Evolutionary conservation across 305 asterid species (phyloP).

Genomic region (Fraxinus paxiana): DNA sequence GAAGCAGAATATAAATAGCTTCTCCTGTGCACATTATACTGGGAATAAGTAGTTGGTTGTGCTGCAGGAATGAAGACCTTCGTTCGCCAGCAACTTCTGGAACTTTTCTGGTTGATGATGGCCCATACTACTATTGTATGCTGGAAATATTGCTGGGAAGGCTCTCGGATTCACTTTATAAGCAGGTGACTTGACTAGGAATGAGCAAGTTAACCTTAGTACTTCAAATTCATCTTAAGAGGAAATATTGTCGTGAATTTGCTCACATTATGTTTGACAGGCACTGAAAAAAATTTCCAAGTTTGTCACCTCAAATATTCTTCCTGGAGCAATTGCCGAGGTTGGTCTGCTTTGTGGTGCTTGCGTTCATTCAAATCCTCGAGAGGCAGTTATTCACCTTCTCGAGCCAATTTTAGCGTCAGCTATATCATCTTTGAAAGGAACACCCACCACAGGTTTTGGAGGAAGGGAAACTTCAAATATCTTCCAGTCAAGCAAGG

Average conservation of each 20-base stretch:
- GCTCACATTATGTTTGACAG: conserved; percentile 37
- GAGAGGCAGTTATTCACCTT: conserved; percentile 75
- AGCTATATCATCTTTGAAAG: conserved; percentile 66
- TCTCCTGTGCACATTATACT: conserved; percentile 19
- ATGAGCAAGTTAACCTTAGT: conserved; percentile 6
- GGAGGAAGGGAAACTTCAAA: conserved; percentile 55
- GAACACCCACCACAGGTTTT: conserved; percentile 75
- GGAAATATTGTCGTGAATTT: conserved; percentile 23
- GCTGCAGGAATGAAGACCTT: conserved; percentile 84
- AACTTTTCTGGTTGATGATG: conserved; percentile 92
- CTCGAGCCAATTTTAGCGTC: conserved; percentile 75
- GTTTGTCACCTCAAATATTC: conserved; percentile 84
- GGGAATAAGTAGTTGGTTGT: conserved; percentile 25
- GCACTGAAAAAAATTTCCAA: conserved; percentile 86
- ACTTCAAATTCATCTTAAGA: conserved; percentile 11
- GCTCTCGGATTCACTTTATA: conserved; percentile 82
- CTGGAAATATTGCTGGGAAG: conserved; percentile 86
- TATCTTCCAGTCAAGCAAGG: conserved; percentile 60
- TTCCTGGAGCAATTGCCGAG: conserved; percentile 98
- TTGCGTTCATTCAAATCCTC: conserved; percentile 85
- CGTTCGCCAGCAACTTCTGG: conserved; percentile 72
- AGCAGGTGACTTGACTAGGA: conserved; percentile 54
- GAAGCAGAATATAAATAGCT: conserved; percentile 14
- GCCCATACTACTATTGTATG: conserved; percentile 94
- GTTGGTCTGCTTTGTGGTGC: conserved; percentile 98